These are phyloP conservation scores for Crithidia thermophila DNA, from an alignment of 208 protist genomes.

Conservation along the genomic window DNA sequence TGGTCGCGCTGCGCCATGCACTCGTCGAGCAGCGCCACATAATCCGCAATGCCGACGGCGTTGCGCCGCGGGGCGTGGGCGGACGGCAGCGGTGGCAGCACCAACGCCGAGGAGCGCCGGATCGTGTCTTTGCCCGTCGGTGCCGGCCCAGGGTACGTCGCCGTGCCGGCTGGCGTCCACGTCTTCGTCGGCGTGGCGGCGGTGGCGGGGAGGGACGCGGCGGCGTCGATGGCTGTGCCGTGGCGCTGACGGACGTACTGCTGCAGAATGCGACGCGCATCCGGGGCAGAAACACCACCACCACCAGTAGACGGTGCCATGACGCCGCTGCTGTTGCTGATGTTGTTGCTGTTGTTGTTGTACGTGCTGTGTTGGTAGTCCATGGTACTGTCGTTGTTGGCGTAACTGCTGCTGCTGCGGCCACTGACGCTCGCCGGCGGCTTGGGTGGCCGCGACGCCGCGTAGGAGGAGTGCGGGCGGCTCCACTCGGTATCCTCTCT, in stretches of 20 bases:
- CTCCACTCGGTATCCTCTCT: neutral
- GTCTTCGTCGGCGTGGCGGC: slow-evolving; percentile 6
- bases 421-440: neutral
- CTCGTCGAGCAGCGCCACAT: slow-evolving; percentile 64
- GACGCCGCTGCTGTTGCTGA: no score
- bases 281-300: slow-evolving; percentile 21
- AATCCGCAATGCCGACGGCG: slow-evolving; percentile 63
- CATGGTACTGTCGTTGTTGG: neutral
- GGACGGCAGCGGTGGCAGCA: slow-evolving; percentile 30
- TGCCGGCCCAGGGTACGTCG: slow-evolving; percentile 8
- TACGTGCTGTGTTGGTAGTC: neutral
- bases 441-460: neutral
- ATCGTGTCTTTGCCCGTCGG: neutral
- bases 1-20: slow-evolving; percentile 35
- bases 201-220: slow-evolving; percentile 3
- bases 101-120: slow-evolving; percentile 26
- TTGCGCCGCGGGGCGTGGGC: slow-evolving; percentile 41
- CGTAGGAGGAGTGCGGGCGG: neutral
- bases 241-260: slow-evolving; percentile 43
- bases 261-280: slow-evolving; percentile 53
- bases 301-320: no score
- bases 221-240: slow-evolving; percentile 17
- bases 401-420: neutral
- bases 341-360: neutral
- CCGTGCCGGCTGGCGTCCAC: neutral